These are phyloP conservation scores for Drechslera avenae DNA, from an alignment of 2,329 filamentous ascomycete species.

Conservation along the genomic window DNA sequence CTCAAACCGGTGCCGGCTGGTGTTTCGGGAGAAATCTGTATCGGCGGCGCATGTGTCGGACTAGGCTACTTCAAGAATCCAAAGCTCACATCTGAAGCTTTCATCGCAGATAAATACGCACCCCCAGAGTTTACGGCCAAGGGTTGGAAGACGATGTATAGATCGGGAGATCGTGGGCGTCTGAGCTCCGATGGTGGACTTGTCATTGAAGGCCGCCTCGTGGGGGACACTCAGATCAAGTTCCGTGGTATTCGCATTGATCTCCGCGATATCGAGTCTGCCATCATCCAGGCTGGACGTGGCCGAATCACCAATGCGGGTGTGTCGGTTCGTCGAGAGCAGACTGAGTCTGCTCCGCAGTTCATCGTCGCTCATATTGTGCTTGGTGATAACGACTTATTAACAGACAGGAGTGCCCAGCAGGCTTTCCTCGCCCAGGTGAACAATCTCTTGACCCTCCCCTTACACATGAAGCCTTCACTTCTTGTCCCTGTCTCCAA, in stretches of 20 bases:
- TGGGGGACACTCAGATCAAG: constrained; percentile 53
- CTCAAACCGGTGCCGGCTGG: constrained; percentile 47
- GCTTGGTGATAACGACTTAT: no score
- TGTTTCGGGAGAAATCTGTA: constrained; percentile 49
- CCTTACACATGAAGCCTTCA: no score
- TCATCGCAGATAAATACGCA: background rate
- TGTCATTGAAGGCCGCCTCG: constrained; percentile 26
- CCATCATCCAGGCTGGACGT: no score
- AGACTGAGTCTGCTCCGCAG: no score
- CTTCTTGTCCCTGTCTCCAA: no score
- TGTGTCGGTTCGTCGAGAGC: no score
- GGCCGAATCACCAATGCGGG: no score
- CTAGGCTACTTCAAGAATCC: constrained; percentile 37
- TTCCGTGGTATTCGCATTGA: constrained; percentile 55
- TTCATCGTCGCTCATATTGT: no score
- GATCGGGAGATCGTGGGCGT: constrained; percentile 50
- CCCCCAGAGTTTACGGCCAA: background rate
- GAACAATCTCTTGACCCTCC: no score
- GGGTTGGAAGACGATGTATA: constrained; percentile 42
- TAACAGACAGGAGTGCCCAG: no score
- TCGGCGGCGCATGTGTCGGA: constrained; percentile 49
- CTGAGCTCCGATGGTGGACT: constrained; percentile 42
- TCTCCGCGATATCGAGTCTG: constrained; percentile 56
- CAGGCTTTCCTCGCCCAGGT: no score
- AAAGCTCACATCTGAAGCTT: constrained; percentile 19